Evolutionary conservation across 768 basidiomycete species (phyloP).

Genomic region (Dentipellis fragilis): DNA sequence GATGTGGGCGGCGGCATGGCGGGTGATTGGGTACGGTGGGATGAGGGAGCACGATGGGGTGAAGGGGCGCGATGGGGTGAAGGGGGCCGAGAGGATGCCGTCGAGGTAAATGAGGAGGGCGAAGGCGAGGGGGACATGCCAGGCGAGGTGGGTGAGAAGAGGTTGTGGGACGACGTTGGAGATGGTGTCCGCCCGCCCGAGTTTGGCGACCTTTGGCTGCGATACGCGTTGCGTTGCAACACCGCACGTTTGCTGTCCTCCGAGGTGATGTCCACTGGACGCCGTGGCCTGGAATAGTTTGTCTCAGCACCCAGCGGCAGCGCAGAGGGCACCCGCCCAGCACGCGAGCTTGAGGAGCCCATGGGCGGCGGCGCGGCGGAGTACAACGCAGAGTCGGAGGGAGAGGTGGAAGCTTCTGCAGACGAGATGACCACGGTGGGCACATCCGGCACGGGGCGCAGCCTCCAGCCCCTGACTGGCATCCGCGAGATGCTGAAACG

Average conservation of each 20-base stretch:
- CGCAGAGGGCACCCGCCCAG: slow-evolving; percentile 33
- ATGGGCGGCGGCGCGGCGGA: slow-evolving; percentile 14
- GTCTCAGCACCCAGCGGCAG: slow-evolving; percentile 31
- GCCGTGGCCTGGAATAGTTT: slow-evolving; percentile 60
- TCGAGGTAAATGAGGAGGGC: background rate
- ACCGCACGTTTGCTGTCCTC: slow-evolving; percentile 32
- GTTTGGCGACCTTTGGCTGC: slow-evolving; percentile 12
- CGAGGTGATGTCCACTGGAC: slow-evolving; percentile 30
- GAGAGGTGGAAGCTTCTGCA: slow-evolving; percentile 21
- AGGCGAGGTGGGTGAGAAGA: background rate
- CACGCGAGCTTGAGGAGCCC: slow-evolving; percentile 11
- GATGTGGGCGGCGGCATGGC: background rate
- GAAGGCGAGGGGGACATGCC: background rate
- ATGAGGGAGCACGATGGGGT: background rate
- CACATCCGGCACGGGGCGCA: slow-evolving; percentile 14
- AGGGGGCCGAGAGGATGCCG: background rate
- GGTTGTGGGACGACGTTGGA: background rate
- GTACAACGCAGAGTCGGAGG: background rate
- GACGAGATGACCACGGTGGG: slow-evolving; percentile 47
- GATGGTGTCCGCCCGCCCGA: background rate
- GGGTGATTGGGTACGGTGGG: background rate
- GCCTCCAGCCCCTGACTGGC: slow-evolving; percentile 6
- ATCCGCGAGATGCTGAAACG: slow-evolving; percentile 6
- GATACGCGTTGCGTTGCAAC: slow-evolving; percentile 49
- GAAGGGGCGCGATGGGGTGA: background rate